Percentiles rank a stretch among this genome's conserved stretches.
Conservation (phyloP, 2,329 filamentous ascomycete genomes). For the Sphaerulina populicola region DNA sequence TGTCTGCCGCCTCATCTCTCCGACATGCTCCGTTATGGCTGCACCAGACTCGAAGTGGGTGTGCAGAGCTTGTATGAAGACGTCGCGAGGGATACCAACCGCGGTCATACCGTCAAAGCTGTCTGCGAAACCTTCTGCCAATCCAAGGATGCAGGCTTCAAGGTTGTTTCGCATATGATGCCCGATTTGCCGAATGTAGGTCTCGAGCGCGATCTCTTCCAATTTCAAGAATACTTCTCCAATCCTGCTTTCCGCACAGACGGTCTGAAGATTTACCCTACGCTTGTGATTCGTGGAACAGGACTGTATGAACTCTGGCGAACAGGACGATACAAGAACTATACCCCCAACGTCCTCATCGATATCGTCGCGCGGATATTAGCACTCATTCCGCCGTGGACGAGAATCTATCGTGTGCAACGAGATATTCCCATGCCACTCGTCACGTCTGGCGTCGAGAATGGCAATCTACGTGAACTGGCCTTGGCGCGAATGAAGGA, state of each 20-base stretch:
- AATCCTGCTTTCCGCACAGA: slow-evolving; percentile 94
- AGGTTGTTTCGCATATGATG: slow-evolving; percentile 99
- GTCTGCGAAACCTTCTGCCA: slow-evolving; percentile 95
- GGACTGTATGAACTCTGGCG: slow-evolving; percentile 96
- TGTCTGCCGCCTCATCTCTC: slow-evolving; percentile 91
- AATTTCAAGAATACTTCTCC: slow-evolving; percentile 96
- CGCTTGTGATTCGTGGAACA: slow-evolving; percentile 90
- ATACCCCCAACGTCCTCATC: slow-evolving; percentile 92
- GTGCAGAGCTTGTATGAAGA: slow-evolving; percentile 97
- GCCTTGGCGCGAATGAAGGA: slow-evolving; percentile 98
- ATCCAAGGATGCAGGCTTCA: slow-evolving; percentile 97
- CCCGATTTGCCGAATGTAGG: slow-evolving; percentile 95
- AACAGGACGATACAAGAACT: slow-evolving; percentile 95
- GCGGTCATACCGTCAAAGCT: slow-evolving; percentile 88
- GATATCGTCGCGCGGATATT: slow-evolving; percentile 95
- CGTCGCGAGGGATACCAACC: slow-evolving; percentile 94
- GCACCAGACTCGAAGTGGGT: slow-evolving; percentile 85
- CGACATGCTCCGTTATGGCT: slow-evolving; percentile 95
- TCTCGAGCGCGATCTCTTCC: slow-evolving; percentile 94
- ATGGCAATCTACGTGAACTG: slow-evolving; percentile 88
- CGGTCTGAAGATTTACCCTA: slow-evolving; percentile 95
- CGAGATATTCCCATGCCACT: slow-evolving; percentile 99
- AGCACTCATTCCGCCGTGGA: slow-evolving; percentile 92
- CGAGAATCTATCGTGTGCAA: slow-evolving; percentile 95
- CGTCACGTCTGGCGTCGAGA: slow-evolving; percentile 97